Percentiles rank a stretch among this genome's conserved stretches.
These are phyloP conservation scores for Wickerhamomyces sp. DNA, from an alignment of 1,139 yeast genomes.

Conservation along the genomic window DNA sequence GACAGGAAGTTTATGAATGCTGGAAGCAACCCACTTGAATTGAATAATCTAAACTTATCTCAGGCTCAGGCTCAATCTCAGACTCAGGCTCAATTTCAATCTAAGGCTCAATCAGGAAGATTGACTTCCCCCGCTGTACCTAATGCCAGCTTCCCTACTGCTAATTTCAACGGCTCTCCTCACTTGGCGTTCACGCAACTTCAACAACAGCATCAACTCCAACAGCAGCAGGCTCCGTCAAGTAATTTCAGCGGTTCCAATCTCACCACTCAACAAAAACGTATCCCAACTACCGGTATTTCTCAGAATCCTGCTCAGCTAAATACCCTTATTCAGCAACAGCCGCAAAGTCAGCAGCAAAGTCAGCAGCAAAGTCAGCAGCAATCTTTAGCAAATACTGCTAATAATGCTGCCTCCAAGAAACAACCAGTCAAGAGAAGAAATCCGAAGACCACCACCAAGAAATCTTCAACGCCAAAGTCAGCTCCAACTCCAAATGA, in stretches of 20 bases:
- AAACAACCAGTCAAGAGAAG: slow-evolving; percentile 19
- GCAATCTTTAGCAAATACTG: slow-evolving; percentile 10
- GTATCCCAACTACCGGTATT: slow-evolving; percentile 12
- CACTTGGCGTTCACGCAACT: slow-evolving; percentile 9
- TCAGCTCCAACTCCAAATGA: slow-evolving; percentile 13
- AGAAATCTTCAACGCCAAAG: slow-evolving; percentile 9
- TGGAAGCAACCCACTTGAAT: slow-evolving; percentile 17
- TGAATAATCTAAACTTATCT: slow-evolving; percentile 7
- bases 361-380: neutral
- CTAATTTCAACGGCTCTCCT: slow-evolving; percentile 18
- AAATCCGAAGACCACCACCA: slow-evolving; percentile 11
- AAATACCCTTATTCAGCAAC: slow-evolving; percentile 3
- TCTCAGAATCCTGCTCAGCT: too few species aligned
- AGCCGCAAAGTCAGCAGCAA: neutral
- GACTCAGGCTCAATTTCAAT: too few species aligned
- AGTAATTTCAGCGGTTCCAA: slow-evolving; percentile 6
- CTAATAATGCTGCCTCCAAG: slow-evolving; percentile 10
- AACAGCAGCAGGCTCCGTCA: slow-evolving; percentile 7
- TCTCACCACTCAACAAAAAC: slow-evolving; percentile 20
- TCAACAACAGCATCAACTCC: slow-evolving; percentile 9
- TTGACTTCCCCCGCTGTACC: slow-evolving; percentile 17
- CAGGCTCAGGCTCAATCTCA: slow-evolving; percentile 1
- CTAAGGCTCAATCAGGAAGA: slow-evolving; percentile 5
- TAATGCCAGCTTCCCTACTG: slow-evolving; percentile 11
- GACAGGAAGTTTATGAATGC: slow-evolving; percentile 6